Base-by-base conservation (phyloP, 495 filamentous ascomycete species). In the Diplogelasinospora grovesii region DNA sequence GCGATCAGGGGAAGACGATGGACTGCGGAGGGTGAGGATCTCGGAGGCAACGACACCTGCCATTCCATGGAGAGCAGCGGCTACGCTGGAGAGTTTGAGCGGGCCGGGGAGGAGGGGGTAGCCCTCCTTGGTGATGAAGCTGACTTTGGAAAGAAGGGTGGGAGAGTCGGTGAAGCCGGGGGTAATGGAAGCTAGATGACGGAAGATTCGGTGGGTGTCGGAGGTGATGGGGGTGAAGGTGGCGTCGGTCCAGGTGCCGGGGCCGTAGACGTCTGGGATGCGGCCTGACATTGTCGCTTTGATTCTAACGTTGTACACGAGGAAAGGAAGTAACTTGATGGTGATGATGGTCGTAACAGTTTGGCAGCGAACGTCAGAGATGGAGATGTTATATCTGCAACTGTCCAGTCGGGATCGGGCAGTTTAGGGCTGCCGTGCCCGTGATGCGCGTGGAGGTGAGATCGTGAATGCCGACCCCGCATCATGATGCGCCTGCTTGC, bases 11-110 rank as follows among this genome's bases (percentile, higher is more conserved):
- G 25, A 29, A n/a, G n/a, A n/a, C 4, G 31, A 21, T 7, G 42
- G 20, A 21, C 51, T 46, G 3, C 52, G 43, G 21, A 56, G 38
- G 10, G 41, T 15, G 11, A 55, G 40, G 16, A 61, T 61, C 44
- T 61, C 57, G 22, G 48, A 35, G 11, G 47, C 57, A 9, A 61
- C 27, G 25, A 61, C 20, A 19, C 54, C 57, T 4, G 42, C 27
- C 54, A 61, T 58, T 18, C 41, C 57, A 23, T 58, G 54, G 3
- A 58, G 37, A 13, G 48, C 51, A 13, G 54, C 54, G 1, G 54
- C 45, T 8, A 61, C 35, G n/a, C 52, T 39, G 13, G 49, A 43
- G 11, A 52, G 38, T 34, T 61, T 61, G 39, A 61, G 39, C 3
- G 54, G 52, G 10, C 57, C 54, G 3, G 57, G 54, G 8, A 61